These are phyloP conservation scores for Nakazawaea ernobii DNA, from an alignment of 805 yeast genomes.

Conservation along the genomic window DNA sequence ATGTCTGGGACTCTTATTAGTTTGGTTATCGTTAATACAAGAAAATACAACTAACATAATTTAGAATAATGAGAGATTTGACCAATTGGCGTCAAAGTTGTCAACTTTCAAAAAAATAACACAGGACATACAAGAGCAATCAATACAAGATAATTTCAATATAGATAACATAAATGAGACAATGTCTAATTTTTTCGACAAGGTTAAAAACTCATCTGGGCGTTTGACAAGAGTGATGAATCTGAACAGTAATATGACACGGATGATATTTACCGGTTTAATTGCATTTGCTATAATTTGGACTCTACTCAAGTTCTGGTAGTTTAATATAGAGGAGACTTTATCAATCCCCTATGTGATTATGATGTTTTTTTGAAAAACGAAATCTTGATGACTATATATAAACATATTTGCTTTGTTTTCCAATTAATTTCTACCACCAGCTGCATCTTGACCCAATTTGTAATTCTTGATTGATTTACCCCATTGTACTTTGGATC, in stretches of 20 bases:
- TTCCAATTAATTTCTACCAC: constrained; percentile 25
- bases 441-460: constrained; percentile 73
- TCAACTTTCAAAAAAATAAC: constrained; percentile 61
- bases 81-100: constrained; percentile 59
- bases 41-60: constrained; percentile 15
- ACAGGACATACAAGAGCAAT: constrained; percentile 60
- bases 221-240: constrained; percentile 50
- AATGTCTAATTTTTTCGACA: constrained; percentile 41
- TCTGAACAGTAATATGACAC: constrained; percentile 54
- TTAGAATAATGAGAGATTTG: constrained; percentile 59
- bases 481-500: constrained; percentile 94
- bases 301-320: constrained; percentile 45
- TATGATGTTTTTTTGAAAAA: not conserved
- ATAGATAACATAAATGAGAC: constrained; percentile 41
- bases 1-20: too few relatives aligned
- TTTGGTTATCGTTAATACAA: too few relatives aligned
- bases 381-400: not conserved
- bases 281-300: constrained; percentile 50
- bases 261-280: constrained; percentile 54
- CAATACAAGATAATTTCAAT: constrained; percentile 44
- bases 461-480: constrained; percentile 85
- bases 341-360: not conserved
- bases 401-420: not conserved
- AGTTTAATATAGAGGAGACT: constrained; percentile 5
- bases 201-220: constrained; percentile 45